Base-by-base conservation (phyloP, 257 asterid genomes). In the Gardenia jasminoides region DNA sequence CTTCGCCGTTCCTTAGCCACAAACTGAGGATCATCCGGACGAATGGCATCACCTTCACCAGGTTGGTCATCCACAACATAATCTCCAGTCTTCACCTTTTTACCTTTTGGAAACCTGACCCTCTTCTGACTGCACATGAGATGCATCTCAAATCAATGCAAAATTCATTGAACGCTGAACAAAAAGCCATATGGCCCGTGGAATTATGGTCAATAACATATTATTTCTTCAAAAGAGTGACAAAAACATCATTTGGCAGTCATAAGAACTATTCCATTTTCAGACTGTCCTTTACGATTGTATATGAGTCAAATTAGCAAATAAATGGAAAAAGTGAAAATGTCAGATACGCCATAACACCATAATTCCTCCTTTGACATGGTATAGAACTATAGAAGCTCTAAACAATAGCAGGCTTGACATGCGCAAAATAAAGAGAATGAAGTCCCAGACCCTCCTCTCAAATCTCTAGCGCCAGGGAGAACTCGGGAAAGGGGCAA, bases 41-140 rank as follows among this genome's bases (percentile, higher is more conserved):
- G 81, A 61, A 76, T 70, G 30, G 92, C 88, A 67, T 81, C 43
- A 61, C 80, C 91, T 80, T 82, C 90, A 12, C 81, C 52, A 31
- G 6, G 36, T 48, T 30, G 67, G 26, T 48, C 74, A 82, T 86
- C 90, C n/a, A 46, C 30, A 28, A 90, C 92, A 84, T 68, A 46
- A 61, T 93, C 97, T 46, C 87, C 97, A 72, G 66, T 79, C 90
- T 90, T 93, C 74, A 84, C 82, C 89, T 93, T 96, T 87, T 91
- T 96, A 50, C 99, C 99, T 81, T 93, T 96, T 16, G 99, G 99
- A 83, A 93, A 93, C 89, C 98, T 88, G 78, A 85, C 91, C 81
- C 86, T 84, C 82, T 93, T 96, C 84, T 88, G 95, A 88, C 99
- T 95, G 85, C 72, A 65, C 5, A 59, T 8, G 71, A 54, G n/a